A percentile compares a stretch with the other conserved stretches of the same genome.
Conservation (phyloP, 2,329 filamentous ascomycete genomes). For the Thelonectria discophora region DNA sequence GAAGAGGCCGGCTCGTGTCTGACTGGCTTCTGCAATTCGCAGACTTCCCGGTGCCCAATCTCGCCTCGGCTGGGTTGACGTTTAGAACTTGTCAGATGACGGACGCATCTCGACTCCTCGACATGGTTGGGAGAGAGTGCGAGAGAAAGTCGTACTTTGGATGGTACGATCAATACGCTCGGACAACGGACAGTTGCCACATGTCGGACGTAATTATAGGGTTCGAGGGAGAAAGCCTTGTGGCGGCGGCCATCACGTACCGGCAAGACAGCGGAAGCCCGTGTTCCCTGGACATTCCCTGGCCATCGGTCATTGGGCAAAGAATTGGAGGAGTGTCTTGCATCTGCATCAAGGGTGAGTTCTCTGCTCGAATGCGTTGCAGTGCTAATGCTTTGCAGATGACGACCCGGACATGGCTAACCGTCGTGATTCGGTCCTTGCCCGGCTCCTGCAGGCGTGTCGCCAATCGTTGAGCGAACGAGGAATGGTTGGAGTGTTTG, state of each 20-base stretch:
- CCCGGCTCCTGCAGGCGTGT: constrained; percentile 63
- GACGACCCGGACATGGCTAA: constrained; percentile 54
- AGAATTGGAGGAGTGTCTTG: constrained; percentile 68
- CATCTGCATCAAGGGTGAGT: constrained; percentile 65
- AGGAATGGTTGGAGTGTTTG: constrained; percentile 63
- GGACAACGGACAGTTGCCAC: constrained; percentile 57
- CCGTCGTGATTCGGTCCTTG: constrained; percentile 59
- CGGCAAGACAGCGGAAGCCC: constrained; percentile 56
- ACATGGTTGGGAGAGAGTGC: constrained; percentile 60
- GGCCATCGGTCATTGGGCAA: constrained; percentile 59
- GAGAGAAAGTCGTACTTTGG: constrained; percentile 59
- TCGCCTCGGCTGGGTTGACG: constrained; percentile 52
- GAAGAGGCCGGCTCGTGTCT: constrained; percentile 58
- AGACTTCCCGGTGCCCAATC: constrained; percentile 55
- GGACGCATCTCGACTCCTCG: constrained; percentile 58
- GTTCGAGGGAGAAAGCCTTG: constrained; percentile 57
- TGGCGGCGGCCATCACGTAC: constrained; percentile 65
- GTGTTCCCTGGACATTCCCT: constrained; percentile 62
- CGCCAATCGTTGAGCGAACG: constrained; percentile 56
- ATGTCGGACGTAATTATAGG: constrained; percentile 65
- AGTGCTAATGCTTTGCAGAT: constrained; percentile 46
- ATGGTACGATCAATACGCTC: constrained; percentile 68
- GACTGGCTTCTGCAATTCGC: constrained; percentile 65
- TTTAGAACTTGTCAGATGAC: constrained; percentile 56
- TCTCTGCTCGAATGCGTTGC: background rate